Conservation (phyloP, 495 filamentous ascomycete species). For the Podospora bellae-mahoneyi region DNA sequence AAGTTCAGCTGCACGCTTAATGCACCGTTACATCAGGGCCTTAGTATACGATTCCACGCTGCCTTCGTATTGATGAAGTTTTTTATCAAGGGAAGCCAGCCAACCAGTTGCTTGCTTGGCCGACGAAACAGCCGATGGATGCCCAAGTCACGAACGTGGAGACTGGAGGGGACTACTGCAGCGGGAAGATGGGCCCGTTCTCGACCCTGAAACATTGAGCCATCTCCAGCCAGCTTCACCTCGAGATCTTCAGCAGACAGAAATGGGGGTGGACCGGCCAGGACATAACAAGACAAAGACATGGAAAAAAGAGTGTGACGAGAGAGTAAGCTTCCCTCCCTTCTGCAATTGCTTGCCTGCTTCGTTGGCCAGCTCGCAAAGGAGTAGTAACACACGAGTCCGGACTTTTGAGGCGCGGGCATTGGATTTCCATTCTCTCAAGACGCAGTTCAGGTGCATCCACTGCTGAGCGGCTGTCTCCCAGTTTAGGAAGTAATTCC, state of each 20-base stretch:
- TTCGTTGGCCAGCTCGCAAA: background rate
- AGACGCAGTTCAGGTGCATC: too few relatives aligned
- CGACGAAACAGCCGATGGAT: conserved; percentile 9
- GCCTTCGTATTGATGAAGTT: background rate
- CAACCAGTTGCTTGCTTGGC: conserved; percentile 6
- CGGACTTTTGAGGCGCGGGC: background rate
- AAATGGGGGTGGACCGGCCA: background rate
- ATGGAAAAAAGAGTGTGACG: background rate
- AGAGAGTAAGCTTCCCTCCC: too few relatives aligned
- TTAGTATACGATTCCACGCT: background rate
- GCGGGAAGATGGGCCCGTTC: conserved; percentile 8
- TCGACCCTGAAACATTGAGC: conserved; percentile 13
- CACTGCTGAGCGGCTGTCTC: background rate
- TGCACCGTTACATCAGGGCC: conserved; percentile 1
- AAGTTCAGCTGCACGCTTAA: background rate
- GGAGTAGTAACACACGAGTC: background rate
- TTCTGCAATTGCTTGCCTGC: background rate
- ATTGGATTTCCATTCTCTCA: too few relatives aligned
- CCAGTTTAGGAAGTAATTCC: conserved; percentile 23
- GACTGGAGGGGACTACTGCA: background rate
- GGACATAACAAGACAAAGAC: background rate
- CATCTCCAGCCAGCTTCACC: conserved; percentile 7
- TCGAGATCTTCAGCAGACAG: background rate
- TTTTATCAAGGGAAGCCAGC: background rate
- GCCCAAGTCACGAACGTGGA: conserved; percentile 10